These are phyloP conservation scores for Rhodotorula paludigena DNA, from an alignment of 768 basidiomycete genomes.

Conservation along the genomic window DNA sequence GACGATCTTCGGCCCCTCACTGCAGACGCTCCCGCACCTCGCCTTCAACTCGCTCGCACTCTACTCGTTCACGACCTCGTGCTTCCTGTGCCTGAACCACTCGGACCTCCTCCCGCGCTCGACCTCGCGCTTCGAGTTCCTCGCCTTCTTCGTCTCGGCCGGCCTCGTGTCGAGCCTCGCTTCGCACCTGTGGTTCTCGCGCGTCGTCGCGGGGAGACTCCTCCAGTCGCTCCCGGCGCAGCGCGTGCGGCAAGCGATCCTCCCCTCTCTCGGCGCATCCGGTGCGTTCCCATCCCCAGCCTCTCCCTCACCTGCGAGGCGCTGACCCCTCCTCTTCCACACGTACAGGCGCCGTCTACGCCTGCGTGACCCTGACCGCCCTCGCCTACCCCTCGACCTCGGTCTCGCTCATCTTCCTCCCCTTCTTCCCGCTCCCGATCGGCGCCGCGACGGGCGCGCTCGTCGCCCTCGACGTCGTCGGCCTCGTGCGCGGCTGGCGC, in stretches of 20 bases:
- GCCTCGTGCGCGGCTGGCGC: conserved; percentile 30
- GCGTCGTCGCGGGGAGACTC: conserved; percentile 16
- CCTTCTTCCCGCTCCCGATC: conserved; percentile 37
- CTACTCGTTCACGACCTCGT: conserved; percentile 20
- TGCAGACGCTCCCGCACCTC: conserved; percentile 30
- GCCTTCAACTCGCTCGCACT: conserved; percentile 38
- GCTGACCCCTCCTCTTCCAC: neutral
- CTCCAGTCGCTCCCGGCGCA: neutral
- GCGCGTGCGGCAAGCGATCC: neutral
- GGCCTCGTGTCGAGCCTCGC: conserved; percentile 31
- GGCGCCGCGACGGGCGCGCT: conserved; percentile 18
- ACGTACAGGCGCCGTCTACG: conserved; percentile 37
- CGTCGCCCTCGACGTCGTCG: conserved; percentile 28
- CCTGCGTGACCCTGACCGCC: conserved; percentile 28
- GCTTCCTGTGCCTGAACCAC: conserved; percentile 14
- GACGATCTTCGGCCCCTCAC: too few relatives aligned
- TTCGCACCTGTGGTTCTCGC: conserved; percentile 30
- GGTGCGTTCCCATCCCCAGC: neutral
- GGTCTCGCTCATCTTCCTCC: conserved; percentile 39
- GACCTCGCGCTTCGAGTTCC: conserved; percentile 38
- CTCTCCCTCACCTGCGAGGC: neutral
- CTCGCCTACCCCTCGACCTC: conserved; percentile 30
- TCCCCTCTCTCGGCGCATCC: conserved; percentile 26
- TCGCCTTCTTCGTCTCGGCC: conserved; percentile 37
- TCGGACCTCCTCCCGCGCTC: conserved; percentile 27